Evolutionary conservation across 2,329 filamentous ascomycete genomes (phyloP), one percentile per base, ranked within the genome.

Genomic region (Aspergillus cejpii): DNA sequence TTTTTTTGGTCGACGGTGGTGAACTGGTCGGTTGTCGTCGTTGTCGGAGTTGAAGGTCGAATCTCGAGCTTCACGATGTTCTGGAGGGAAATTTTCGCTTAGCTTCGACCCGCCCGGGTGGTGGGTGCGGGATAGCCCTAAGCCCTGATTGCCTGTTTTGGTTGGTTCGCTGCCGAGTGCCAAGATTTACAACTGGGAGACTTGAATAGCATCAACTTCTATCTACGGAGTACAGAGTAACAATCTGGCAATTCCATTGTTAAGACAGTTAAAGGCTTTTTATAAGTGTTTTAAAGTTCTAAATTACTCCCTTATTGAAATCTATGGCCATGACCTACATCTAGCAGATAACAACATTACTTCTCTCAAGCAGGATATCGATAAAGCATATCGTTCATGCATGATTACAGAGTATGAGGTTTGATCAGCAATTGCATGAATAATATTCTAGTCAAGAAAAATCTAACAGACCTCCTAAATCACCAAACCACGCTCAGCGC

Each of bases 1-100:
- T n/a, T n/a, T n/a, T n/a, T n/a, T n/a, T n/a, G n/a, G 74, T 80
- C 66, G 66, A 63, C 60, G 63, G 60, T 56, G 47, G 50, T 50
- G 55, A 55, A 57, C 58, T 68, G 60, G 58, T 68, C 60, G 64
- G n/a, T 58, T 61, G 64, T 64, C 60, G 63, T 60, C 58, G 58
- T 61, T 61, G 31, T 44, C 47, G 61, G 63, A 55, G 60, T 62
- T 64, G 60, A 59, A 63, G 63, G 62, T 62, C 60, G 55, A 64
- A 51, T 55, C 51, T 55, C 31, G 17, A 34, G 15, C 56, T n/a
- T 55, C 43, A 47, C 47, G 51, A 59, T 52, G 57, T 56, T 53
- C 51, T 58, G 52, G 66, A 66, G 26, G 63, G 65, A 66, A 66
- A 67, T 69, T 69, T 66, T 70, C 67, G 68, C 66, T 70, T 69